Evolutionary conservation across 768 basidiomycete species (phyloP).

Genomic region (Strobilomyces confusus): DNA sequence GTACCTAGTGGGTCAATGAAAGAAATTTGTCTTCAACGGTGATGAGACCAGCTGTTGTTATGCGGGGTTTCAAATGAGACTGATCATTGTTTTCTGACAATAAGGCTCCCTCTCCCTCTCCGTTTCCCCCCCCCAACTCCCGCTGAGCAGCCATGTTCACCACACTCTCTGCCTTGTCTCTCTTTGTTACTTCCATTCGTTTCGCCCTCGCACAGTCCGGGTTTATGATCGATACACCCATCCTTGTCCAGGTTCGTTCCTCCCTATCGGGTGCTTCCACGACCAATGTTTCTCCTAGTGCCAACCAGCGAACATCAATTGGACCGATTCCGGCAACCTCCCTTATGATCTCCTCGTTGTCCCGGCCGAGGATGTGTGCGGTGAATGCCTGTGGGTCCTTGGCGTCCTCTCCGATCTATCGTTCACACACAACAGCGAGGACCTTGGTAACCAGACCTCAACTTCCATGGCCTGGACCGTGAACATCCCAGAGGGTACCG

Average conservation of each 20-base stretch:
- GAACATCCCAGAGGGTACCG: constrained; percentile 42
- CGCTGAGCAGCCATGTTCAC: constrained; percentile 55
- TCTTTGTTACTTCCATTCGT: constrained; percentile 55
- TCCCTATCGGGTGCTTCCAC: background rate
- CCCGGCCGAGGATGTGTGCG: constrained; percentile 50
- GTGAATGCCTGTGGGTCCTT: constrained; percentile 50
- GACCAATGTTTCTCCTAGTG: constrained; percentile 42
- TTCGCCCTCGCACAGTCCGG: constrained; percentile 45
- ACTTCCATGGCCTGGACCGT: constrained; percentile 40
- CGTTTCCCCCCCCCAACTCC: constrained; percentile 17
- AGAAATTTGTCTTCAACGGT: background rate
- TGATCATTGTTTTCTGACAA: background rate
- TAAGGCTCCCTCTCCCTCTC: background rate
- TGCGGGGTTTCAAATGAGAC: constrained; percentile 22
- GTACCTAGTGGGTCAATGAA: background rate
- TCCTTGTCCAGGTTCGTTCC: constrained; percentile 46
- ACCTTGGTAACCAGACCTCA: constrained; percentile 53
- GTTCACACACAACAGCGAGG: constrained; percentile 38
- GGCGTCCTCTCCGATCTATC: background rate
- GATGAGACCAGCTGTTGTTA: background rate
- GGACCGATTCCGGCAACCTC: constrained; percentile 37
- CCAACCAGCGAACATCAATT: constrained; percentile 43
- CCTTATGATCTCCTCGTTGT: constrained; percentile 64
- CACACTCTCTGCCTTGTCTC: constrained; percentile 71
- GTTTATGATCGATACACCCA: constrained; percentile 51